Evolutionary conservation across 257 asterid species (phyloP), one percentile per base, ranked within the genome.

Genomic region (Solanum piurae): DNA sequence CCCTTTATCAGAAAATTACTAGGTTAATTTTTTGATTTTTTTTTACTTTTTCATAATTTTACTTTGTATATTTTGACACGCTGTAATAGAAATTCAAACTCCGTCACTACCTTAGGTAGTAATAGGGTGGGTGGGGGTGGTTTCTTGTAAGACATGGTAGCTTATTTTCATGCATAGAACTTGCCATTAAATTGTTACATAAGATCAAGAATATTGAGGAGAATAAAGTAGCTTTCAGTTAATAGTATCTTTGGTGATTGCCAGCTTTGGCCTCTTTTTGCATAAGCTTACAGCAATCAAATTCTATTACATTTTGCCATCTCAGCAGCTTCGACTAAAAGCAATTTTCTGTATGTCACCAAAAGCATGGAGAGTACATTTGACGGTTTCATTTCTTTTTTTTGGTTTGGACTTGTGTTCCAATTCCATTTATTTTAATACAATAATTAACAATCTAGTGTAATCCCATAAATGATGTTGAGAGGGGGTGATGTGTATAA

Each of bases 211-310:
- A 31, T 82, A 31, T 18, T 82, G 86, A 49, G 86, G 69, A 49
- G 73, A 37, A 87, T 85, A 95, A 92, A 92, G 95, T 91, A 60
- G 85, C 93, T 93, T 94, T 94, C 92, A 83, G 94, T 94, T 92
- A 85, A 88, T 71, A 29, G 80, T 34, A 55, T 52, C 83, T n/a
- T 86, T 89, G 80, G 89, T 92, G 95, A 87, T 91, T 92, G 90
- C 93, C 94, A 92, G 93, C 93, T 90, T 79, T 82, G 29, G 69
- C 87, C 71, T 49, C 60, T 77, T 83, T 72, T 87, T 42, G 77
- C 46, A 29, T n/a, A 86, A 74, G 83, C 90, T 93, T 90, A 94
- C 66, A 88, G 92, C 90, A 84, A 89, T 87, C 89, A 91, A 95
- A 87, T 92, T 91, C 79, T 23, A 40, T 79, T 66, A 87, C 36